phyloP scores from a whole-genome alignment of 208 protist genomes.

The Crithidia acanthocephali region DNA sequence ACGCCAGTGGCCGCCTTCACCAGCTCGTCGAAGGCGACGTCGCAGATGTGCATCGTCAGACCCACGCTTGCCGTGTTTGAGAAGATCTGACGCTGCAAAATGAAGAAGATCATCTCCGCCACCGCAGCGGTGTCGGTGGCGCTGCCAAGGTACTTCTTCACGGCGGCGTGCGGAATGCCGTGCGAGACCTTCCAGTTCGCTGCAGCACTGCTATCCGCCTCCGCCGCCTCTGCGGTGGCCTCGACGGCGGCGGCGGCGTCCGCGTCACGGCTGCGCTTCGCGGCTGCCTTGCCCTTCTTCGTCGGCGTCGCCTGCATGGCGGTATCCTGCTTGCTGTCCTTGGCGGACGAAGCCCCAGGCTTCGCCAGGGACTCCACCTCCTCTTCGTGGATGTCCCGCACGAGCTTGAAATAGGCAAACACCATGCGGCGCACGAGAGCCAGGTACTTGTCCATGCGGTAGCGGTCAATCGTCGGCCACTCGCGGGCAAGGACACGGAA shows the following conservation, averaged over 20 bases:
- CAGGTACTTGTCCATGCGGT: constrained; percentile 92
- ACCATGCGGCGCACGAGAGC: constrained; percentile 84
- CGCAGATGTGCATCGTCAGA: constrained; percentile 85
- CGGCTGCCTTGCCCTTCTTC: constrained; percentile 13
- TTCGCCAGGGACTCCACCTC: constrained; percentile 11
- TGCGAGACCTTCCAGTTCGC: constrained; percentile 26
- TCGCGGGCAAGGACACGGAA: constrained; percentile 85
- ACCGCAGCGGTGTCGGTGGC: constrained; percentile 19
- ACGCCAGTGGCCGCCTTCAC: constrained; percentile 44
- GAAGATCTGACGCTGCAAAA: constrained; percentile 76
- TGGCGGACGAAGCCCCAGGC: constrained; percentile 23
- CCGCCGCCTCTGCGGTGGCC: not conserved
- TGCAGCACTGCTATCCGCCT: not conserved
- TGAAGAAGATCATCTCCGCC: constrained; percentile 59
- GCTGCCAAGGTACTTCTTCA: constrained; percentile 30
- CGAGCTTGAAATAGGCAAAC: constrained; percentile 48
- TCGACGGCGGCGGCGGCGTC: not conserved
- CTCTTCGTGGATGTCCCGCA: constrained; percentile 48
- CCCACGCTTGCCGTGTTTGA: constrained; percentile 60
- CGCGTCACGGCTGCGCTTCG: constrained; percentile 26
- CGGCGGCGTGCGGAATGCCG: constrained; percentile 22
- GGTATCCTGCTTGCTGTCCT: constrained; percentile 6
- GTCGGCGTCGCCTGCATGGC: not conserved
- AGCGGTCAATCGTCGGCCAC: constrained; percentile 90
- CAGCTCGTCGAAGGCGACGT: constrained; percentile 83